Evolutionary conservation across 257 asterid genomes (phyloP), one percentile per base, ranked within the genome.

Genomic region (Osmanthus fragrans): DNA sequence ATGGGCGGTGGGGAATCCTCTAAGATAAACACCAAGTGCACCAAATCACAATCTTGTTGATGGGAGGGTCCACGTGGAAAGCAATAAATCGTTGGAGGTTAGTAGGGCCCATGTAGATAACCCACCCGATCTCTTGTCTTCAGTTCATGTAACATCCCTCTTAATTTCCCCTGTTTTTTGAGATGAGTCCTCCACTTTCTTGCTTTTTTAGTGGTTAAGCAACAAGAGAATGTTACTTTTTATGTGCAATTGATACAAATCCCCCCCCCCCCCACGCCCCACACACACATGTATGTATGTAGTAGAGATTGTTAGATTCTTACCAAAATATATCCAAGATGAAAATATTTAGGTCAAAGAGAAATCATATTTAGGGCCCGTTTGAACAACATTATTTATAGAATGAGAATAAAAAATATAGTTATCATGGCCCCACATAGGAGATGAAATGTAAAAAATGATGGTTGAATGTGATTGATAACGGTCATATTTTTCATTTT

Each of bases 51-150:
- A 77, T 69, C 88, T 77, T 73, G 56, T 66, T 71, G 71, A 29
- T 54, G 21, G 78, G 49, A 77, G 70, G 77, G 81, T 70, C 90
- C 92, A 87, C 84, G 87, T 88, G 85, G 83, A 86, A 56, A 70
- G 30, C 72, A 67, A 69, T 47, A 13, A 9, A 49, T 74, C 75
- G 60, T 45, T 60, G n/a, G 49, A 18, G 49, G 19, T 70, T 72
- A 70, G 27, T 4, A 39, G 81, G 80, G 3, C 66, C 84, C 76
- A 68, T 75, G 5, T 71, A 42, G 39, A 42, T 60, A 29, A 56
- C 65, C 7, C 29, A 77, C 39, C 4, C 70, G 40, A 19, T 30
- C 66, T 65, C 9, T 49, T 42, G 23, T 81, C 72, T 37, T 69
- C 10, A 72, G 45, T 11, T 4, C 79, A 77, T 33, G 45, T 69